A percentile compares a stretch with the other conserved stretches of the same genome.
These are phyloP conservation scores for Furcasterigmium furcatum DNA, from an alignment of 2,329 filamentous ascomycete genomes.

Conservation along the genomic window DNA sequence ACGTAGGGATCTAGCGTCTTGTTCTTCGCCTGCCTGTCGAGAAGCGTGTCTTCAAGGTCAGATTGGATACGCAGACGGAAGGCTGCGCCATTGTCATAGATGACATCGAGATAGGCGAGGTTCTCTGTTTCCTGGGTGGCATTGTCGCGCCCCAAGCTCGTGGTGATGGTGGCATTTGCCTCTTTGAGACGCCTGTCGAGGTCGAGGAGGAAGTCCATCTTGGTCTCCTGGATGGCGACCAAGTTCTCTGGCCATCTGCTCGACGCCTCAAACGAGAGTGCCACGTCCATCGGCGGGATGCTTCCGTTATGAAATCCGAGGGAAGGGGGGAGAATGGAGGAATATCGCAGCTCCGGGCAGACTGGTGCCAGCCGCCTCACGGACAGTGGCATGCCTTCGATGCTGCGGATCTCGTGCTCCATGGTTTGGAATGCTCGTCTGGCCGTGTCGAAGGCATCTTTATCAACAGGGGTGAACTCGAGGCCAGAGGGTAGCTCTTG, in stretches of 20 bases:
- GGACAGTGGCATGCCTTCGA: slow-evolving; percentile 85
- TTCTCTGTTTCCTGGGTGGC: slow-evolving; percentile 67
- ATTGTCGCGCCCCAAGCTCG: slow-evolving; percentile 80
- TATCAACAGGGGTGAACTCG: slow-evolving; percentile 42
- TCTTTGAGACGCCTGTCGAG: slow-evolving; percentile 69
- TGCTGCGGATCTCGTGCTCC: slow-evolving; percentile 70
- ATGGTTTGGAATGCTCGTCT: slow-evolving; percentile 69
- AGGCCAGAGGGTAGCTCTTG: slow-evolving; percentile 48
- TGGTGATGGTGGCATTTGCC: slow-evolving; percentile 56
- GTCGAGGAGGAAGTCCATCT: slow-evolving; percentile 82
- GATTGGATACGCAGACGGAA: slow-evolving; percentile 89
- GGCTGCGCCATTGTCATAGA: slow-evolving; percentile 65
- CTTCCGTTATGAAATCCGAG: slow-evolving; percentile 40
- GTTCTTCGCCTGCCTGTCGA: slow-evolving; percentile 76
- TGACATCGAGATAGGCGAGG: slow-evolving; percentile 76
- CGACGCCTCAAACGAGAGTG: slow-evolving; percentile 91
- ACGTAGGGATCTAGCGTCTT: slow-evolving; percentile 62
- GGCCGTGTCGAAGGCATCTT: slow-evolving; percentile 62
- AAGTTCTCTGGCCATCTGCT: slow-evolving; percentile 92
- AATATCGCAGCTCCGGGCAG: slow-evolving; percentile 69
- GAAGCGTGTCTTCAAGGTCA: slow-evolving; percentile 77
- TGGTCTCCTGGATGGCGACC: slow-evolving; percentile 86
- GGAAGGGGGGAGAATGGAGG: slow-evolving; percentile 56
- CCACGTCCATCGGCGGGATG: slow-evolving; percentile 65
- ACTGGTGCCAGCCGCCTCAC: slow-evolving; percentile 76